Percentiles rank a stretch among this genome's conserved stretches.
Evolutionary conservation across 305 asterid genomes (phyloP).

Genomic region (Plantago coronopus): DNA sequence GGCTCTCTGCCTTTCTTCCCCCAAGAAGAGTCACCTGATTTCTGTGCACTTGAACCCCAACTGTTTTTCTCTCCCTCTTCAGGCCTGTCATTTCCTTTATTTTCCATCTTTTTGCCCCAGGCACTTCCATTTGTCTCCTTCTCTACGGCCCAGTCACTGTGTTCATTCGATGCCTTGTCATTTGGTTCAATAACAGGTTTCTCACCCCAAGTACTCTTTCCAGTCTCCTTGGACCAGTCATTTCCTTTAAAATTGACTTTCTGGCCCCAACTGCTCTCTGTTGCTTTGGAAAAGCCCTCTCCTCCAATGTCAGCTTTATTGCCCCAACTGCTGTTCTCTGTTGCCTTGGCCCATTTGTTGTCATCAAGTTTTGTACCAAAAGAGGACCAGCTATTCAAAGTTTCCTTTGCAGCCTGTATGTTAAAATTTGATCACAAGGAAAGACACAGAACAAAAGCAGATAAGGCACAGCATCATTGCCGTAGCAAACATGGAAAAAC

Average conservation of each 20-base stretch:
- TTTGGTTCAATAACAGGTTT: neutral
- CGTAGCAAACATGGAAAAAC: too few species aligned
- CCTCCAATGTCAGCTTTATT: constrained; percentile 3
- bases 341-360: constrained; percentile 22
- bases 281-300: neutral
- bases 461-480: neutral
- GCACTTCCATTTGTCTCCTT: constrained; percentile 16
- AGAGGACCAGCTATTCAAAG: constrained; percentile 33
- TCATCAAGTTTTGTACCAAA: constrained; percentile 20
- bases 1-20: constrained; percentile 5
- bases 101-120: constrained; percentile 39
- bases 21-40: constrained; percentile 1
- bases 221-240: constrained; percentile 1
- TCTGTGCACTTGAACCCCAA: constrained; percentile 10
- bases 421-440: constrained; percentile 22
- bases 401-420: constrained; percentile 31
- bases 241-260: constrained; percentile 16
- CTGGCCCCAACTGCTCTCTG: constrained; percentile 34
- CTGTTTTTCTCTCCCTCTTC: neutral
- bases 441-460: neutral
- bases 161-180: constrained; percentile 13
- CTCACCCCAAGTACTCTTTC: neutral
- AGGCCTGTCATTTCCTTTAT: constrained; percentile 29
- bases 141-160: constrained; percentile 14
- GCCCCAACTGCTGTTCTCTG: constrained; percentile 12